phyloP scores from a whole-genome alignment of 768 basidiomycete genomes.

The Strobilomyces confusus region DNA sequence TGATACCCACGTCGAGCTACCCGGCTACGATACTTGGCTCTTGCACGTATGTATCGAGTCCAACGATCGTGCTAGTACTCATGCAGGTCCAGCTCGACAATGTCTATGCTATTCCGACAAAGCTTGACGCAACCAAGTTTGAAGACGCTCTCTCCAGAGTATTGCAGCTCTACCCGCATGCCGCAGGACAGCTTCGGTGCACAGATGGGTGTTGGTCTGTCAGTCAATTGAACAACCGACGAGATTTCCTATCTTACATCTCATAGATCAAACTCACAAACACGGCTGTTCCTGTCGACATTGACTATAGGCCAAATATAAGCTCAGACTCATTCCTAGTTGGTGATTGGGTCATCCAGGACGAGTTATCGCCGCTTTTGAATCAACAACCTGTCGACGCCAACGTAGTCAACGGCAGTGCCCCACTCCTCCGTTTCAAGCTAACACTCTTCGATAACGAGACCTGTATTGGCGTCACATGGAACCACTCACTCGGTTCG shows the following conservation, averaged over 20 bases:
- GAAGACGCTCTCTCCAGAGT: conserved; percentile 21
- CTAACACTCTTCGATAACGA: conserved; percentile 21
- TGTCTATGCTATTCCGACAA: neutral
- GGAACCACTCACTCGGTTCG: conserved; percentile 34
- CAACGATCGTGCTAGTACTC: neutral
- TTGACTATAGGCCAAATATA: conserved; percentile 6
- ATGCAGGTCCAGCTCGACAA: neutral
- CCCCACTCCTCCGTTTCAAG: conserved; percentile 27
- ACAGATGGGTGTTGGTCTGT: conserved; percentile 17
- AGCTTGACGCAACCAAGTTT: conserved; percentile 12
- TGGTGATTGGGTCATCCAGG: conserved; percentile 28
- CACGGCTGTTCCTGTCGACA: conserved; percentile 14
- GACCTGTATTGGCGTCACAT: conserved; percentile 32
- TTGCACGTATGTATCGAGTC: neutral
- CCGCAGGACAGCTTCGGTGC: conserved; percentile 20
- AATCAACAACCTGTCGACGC: conserved; percentile 13
- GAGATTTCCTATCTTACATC: neutral
- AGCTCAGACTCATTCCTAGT: conserved; percentile 10
- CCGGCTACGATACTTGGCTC: neutral
- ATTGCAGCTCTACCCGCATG: conserved; percentile 25
- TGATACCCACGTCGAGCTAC: neutral
- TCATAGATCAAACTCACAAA: conserved; percentile 24
- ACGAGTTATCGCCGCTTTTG: conserved; percentile 18
- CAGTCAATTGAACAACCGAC: neutral
- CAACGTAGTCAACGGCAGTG: conserved; percentile 14